Base-by-base conservation (phyloP, 2,329 filamentous ascomycete species). In the Apiospora marii region DNA sequence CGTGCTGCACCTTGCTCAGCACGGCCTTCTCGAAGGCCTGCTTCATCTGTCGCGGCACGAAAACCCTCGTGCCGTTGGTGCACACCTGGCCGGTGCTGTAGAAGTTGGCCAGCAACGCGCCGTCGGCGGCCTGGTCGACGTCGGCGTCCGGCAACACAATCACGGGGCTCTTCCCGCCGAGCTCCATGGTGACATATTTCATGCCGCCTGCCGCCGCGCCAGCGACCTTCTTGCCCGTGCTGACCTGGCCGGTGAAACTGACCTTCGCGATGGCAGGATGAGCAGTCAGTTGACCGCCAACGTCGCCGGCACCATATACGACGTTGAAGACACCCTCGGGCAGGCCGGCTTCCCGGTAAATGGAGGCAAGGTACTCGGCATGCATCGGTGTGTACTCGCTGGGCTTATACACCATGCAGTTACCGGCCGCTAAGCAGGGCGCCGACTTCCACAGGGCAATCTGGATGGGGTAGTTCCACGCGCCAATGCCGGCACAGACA, bases 21-120 rank as follows among this genome's bases (percentile, higher is more conserved):
- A 97, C 84, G 0, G 85, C 84, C 77, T 87, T 85, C 81, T 97
- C 94, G 75, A 97, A 95, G 0, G 85, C 85, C 19, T 83, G 72
- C 80, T 95, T 91, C 81, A 94, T 87, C 49, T 83, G 80, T 46
- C 87, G 84, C 0, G 93, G 94, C 3, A 98, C 88, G 80, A 97
- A 97, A 46, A 97, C 94, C 14, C 95, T 88, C 0, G 95, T 97
- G 69, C 95, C 95, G 81, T 97, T 97, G 69, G 95, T 97, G 87
- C 95, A 98, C 69, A 97, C 94, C 83, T 98, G 95, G 43, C 95
- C 95, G 0, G 93, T 93, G 76, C 92, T 95, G 87, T 93, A 97
- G 85, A 97, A 97, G 83, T 97, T 97, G 77, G 94, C 95, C 87
- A 97, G 94, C 92, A 97, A 95, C 75, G 94, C 94, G 43, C 94